Base-by-base conservation (phyloP, 306 rosid species). In the Lablab purpureus region DNA sequence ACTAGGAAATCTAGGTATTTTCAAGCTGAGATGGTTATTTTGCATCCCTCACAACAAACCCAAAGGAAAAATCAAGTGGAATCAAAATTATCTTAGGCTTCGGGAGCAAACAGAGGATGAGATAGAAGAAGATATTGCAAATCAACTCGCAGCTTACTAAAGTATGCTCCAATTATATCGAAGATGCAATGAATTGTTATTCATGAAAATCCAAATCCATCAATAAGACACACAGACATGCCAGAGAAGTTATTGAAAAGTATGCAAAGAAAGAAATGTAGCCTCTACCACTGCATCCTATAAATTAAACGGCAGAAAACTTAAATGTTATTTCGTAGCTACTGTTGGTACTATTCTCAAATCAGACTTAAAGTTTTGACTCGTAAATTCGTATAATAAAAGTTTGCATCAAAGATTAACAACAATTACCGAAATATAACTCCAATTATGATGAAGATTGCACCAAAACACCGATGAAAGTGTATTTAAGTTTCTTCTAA, bases 161-260 rank as follows among this genome's bases (percentile, higher is more conserved):
- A 56, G 12, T 15, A 67, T 36, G 54, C 7, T 12, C 23, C 54
- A 67, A 58, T 63, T 21, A 23, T 49, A 64, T 36, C 12, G 58
- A 46, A n/a, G 40, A 79, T 36, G 28, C 54, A 78, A 52, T 41
- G 52, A 74, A 28, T 10, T 11, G 2, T 41, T 41, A 41, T 41
- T 41, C 30, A 68, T 9, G 14, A 60, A 50, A 27, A 69, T 58
- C 40, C 65, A 21, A 58, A 55, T 71, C 15, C 50, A 79, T 22
- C 67, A 60, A 58, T 19, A 55, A 47, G 43, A 50, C 43, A 76
- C 68, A 45, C 0, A 49, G 37, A 47, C 37, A 67, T 41, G 54
- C 64, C 43, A 78, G 40, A 77, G 21, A 23, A 45, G n/a, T 41
- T 3, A 51, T 52, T 55, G 23, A 74, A 45, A 19, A 66, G 41